phyloP scores from a whole-genome alignment of 495 filamentous ascomycete species.

The Daldinia bambusicola region DNA sequence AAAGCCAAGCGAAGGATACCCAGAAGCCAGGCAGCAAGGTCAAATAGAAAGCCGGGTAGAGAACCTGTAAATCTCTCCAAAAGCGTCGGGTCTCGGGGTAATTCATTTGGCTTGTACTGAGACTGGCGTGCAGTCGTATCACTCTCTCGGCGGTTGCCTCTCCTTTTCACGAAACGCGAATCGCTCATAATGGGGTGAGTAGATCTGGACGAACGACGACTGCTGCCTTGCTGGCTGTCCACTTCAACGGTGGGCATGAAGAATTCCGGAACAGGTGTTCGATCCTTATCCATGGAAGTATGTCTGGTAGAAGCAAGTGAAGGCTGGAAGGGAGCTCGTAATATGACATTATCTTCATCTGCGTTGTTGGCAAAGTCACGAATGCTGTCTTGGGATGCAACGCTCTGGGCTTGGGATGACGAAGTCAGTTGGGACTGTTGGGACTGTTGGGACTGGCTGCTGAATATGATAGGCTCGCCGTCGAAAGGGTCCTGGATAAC shows the following conservation, averaged over 20 bases:
- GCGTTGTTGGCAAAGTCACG: constrained; percentile 55
- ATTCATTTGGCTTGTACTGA: background rate
- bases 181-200: constrained; percentile 28
- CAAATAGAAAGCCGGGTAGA: constrained; percentile 44
- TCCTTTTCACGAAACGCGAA: constrained; percentile 42
- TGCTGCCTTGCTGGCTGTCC: constrained; percentile 39
- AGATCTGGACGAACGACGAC: constrained; percentile 41
- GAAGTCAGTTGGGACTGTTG: constrained; percentile 40
- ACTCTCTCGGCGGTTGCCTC: constrained; percentile 24
- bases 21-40: constrained; percentile 56
- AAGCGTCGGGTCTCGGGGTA: constrained; percentile 18
- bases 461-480: constrained; percentile 52
- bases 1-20: constrained; percentile 62
- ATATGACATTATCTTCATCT: constrained; percentile 58
- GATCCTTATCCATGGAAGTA: constrained; percentile 49
- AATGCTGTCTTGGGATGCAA: constrained; percentile 60
- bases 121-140: background rate
- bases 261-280: constrained; percentile 52
- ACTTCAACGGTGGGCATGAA: constrained; percentile 56
- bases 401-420: constrained; percentile 48
- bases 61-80: constrained; percentile 41
- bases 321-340: constrained; percentile 57
- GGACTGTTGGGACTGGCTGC: constrained; percentile 52
- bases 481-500: constrained; percentile 52
- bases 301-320: constrained; percentile 54